A percentile compares a stretch with the other conserved stretches of the same genome.
These are phyloP conservation scores for Staphylotrichum tortipilum DNA, from an alignment of 495 filamentous ascomycete species.

Conservation along the genomic window DNA sequence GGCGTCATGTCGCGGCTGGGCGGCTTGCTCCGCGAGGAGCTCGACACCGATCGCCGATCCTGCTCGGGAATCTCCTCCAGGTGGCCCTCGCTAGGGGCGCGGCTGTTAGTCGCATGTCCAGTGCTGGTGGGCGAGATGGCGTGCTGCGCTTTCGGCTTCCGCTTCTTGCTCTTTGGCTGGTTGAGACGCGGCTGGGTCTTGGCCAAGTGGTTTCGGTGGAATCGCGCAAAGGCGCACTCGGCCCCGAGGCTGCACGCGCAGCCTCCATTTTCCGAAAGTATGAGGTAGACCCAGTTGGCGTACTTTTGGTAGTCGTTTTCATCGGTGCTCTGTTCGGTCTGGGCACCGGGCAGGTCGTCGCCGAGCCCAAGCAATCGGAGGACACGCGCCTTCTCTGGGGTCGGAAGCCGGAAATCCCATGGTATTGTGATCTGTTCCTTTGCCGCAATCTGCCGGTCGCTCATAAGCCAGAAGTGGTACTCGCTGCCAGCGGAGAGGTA, in stretches of 20 bases:
- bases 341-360: conserved; percentile 31
- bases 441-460: conserved; percentile 58
- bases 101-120: conserved; percentile 63
- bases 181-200: conserved; percentile 42
- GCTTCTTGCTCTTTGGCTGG: conserved; percentile 50
- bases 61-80: conserved; percentile 46
- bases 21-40: conserved; percentile 64
- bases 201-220: conserved; percentile 56
- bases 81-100: conserved; percentile 65
- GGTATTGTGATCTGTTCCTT: conserved; percentile 48
- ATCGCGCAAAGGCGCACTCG: conserved; percentile 63
- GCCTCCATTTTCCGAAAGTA: conserved; percentile 78
- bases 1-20: conserved; percentile 79
- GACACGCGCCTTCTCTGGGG: conserved; percentile 34
- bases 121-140: conserved; percentile 59
- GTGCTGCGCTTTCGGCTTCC: conserved; percentile 46
- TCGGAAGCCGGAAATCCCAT: conserved; percentile 47
- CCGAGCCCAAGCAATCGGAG: conserved; percentile 43
- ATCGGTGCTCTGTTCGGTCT: conserved; percentile 34
- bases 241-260: conserved; percentile 66
- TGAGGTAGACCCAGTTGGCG: conserved; percentile 51
- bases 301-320: conserved; percentile 45
- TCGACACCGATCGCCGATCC: conserved; percentile 61
- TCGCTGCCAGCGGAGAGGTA: conserved; percentile 64
- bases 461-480: conserved; percentile 84